Conservation (phyloP, 225 moss, liverwort and hornwort species). For the Ulota crispa region DNA sequence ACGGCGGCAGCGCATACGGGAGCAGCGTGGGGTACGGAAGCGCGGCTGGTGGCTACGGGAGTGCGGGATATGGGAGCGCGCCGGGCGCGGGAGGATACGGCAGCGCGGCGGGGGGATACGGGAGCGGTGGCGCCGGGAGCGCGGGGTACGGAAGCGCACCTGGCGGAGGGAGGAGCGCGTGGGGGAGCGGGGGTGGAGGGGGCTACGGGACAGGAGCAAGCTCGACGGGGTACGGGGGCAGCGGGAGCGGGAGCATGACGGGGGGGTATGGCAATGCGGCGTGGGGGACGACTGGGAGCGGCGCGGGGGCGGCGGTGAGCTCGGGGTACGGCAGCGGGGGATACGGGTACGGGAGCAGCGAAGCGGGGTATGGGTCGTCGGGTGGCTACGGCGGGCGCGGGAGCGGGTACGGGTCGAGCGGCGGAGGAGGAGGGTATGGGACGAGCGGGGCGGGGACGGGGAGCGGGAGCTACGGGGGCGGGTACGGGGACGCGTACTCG, state of each 20-base stretch:
- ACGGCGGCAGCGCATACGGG: conserved; percentile 86
- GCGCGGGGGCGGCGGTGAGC: conserved; percentile 77
- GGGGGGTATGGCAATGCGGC: conserved; percentile 86
- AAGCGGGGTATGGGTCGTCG: conserved; percentile 79
- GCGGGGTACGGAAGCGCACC: conserved; percentile 75
- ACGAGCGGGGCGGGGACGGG: conserved; percentile 77
- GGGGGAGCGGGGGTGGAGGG: conserved; percentile 88
- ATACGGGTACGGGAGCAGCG: conserved; percentile 86
- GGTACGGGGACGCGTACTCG: conserved; percentile 75
- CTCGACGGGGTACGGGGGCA: conserved; percentile 70
- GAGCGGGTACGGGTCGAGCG: conserved; percentile 70
- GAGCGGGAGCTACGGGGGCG: conserved; percentile 62
- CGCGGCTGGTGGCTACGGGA: conserved; percentile 72
- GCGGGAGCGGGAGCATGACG: conserved; percentile 69
- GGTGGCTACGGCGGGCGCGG: conserved; percentile 83
- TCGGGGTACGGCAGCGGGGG: conserved; percentile 79
- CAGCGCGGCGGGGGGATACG: conserved; percentile 69
- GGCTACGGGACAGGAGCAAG: conserved; percentile 67
- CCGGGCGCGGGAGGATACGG: conserved; percentile 82
- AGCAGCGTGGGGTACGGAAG: conserved; percentile 74
- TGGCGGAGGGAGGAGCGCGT: conserved; percentile 73
- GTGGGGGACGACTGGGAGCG: conserved; percentile 85
- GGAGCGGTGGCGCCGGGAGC: conserved; percentile 67
- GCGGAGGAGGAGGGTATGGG: conserved; percentile 44
- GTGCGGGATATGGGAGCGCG: conserved; percentile 76